Percentiles rank a stretch among this genome's conserved stretches.
phyloP scores from a whole-genome alignment of 2,329 filamentous ascomycete species.

The Fusarium sp. region DNA sequence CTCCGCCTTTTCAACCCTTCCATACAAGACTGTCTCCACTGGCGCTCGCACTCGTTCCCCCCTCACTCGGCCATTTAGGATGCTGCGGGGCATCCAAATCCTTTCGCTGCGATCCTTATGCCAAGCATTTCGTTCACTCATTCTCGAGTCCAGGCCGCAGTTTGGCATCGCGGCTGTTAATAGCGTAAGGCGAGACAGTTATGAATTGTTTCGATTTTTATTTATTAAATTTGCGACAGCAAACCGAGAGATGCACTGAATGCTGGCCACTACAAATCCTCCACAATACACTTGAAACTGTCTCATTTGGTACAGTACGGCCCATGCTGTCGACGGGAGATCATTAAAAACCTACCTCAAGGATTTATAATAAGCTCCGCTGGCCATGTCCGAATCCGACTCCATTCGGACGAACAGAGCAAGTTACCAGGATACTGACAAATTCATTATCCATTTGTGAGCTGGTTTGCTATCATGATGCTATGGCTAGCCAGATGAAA shows the following conservation, averaged over 20 bases:
- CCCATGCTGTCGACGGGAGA: constrained; percentile 12
- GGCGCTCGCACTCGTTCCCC: constrained; percentile 15
- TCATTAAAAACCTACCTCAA: background rate
- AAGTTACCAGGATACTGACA: constrained; percentile 4
- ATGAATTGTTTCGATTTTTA: background rate
- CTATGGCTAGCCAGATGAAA: background rate
- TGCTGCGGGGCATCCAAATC: constrained; percentile 10
- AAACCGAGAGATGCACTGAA: background rate
- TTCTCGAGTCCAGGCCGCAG: background rate
- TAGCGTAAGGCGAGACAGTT: background rate
- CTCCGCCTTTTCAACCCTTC: constrained; percentile 33
- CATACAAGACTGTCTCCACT: background rate
- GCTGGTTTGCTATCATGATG: background rate
- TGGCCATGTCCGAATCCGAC: constrained; percentile 18
- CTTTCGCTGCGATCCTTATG: constrained; percentile 3
- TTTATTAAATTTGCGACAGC: background rate
- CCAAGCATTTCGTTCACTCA: background rate
- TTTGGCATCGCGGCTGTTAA: background rate
- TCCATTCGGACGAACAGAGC: background rate
- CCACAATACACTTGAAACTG: constrained; percentile 28
- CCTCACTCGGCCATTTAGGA: constrained; percentile 7
- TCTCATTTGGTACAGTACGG: constrained; percentile 15
- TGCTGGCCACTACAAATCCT: background rate
- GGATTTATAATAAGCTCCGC: constrained; percentile 29
- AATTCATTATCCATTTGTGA: background rate